Evolutionary conservation across 179 eudicot genomes (phyloP), one percentile per base, ranked within the genome.

Genomic region (Silene coronaria): DNA sequence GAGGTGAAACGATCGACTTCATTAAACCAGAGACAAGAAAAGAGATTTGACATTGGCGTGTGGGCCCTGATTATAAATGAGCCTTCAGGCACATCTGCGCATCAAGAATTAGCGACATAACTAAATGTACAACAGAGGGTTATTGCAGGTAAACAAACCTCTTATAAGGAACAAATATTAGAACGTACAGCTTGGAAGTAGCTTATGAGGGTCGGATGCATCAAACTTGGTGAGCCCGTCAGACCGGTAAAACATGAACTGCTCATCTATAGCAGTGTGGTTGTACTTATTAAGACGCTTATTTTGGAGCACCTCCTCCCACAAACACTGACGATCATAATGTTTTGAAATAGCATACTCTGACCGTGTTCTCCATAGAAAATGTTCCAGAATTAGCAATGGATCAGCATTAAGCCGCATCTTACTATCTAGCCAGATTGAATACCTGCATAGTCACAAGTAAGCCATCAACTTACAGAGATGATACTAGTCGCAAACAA

Each of bases 381-480:
- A 93, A 85, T 88, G 71, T 75, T 95, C 99, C 70, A 95, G 77
- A 30, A 95, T 87, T 75, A 87, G 82, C 96, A 95, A 80, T 19
- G 99, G 99, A 72, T 95, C 99, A 69, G 92, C 77, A 69, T 78
- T 83, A 66, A 95, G 97, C 68, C 97, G 86, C 88, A 89, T 83
- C 82, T 95, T 95, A 88, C 99, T 95, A 80, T 95, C 99, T 70
- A 95, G 93, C 99, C 99, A 95, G 77, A 95, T 89, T 24, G 97
- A 95, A 79, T 95, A 95, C 93, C 99, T 95, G 84, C 55, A 72
- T 65, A 21, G 74, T 72, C 46, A 26, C 36, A 80, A 27, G 61
- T 19, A 38, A 32, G 45, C 74, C 34, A 60, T 57, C 80, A 34
- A 64, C 79, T 46, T 3, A 34, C 13, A 51, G 38, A 17, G 32